Evolutionary conservation across 2,329 filamentous ascomycete genomes (phyloP), one percentile per base, ranked within the genome.

Genomic region (Zasmidium cellare): DNA sequence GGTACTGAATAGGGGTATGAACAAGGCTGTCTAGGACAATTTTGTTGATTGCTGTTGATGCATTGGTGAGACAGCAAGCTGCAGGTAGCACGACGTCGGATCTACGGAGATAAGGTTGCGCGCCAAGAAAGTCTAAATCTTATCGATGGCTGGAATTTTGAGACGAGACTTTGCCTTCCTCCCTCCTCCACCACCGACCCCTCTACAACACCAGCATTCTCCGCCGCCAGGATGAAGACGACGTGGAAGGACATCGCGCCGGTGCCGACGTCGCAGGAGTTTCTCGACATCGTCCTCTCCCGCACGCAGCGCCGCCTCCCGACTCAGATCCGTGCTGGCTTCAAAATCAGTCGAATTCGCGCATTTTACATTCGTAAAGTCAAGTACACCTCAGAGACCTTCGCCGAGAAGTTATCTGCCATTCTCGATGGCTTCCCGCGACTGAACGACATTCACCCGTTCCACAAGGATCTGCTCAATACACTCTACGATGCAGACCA

Each of bases 401-500:
- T 97, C 77, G 87, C 87, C 65, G 94, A 99, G 76, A 97, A 97
- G 79, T 87, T 99, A 66, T 86, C 86, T 66, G 85, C 87, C 60
- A 97, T 97, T 71, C 86, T 97, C 71, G 90, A 96, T 75, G 91
- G 90, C 69, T 97, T 99, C 72, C 94, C 94, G 55, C 86, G 92
- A 58, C 83, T 99, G 55, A 87, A 91, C 74, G 94, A 99, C 74
- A 93, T 97, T 73, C 93, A 97, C 74, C 92, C 93, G 54, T 97
- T 97, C 82, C 92, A 88, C 79, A 88, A 89, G 79, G 88, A 92
- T 78, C 80, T 96, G 72, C 88, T 99, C 79, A 97, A 99, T 80
- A 97, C 94, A 19, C 88, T 99, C 47, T 99, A 97, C 82, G 93
- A 97, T 85, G 91, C 91, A 75, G 93, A 99, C 81, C 92, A 96